Evolutionary conservation across 2,329 filamentous ascomycete species (phyloP), one percentile per base, ranked within the genome.

Genomic region (Sarocladium oryzae): DNA sequence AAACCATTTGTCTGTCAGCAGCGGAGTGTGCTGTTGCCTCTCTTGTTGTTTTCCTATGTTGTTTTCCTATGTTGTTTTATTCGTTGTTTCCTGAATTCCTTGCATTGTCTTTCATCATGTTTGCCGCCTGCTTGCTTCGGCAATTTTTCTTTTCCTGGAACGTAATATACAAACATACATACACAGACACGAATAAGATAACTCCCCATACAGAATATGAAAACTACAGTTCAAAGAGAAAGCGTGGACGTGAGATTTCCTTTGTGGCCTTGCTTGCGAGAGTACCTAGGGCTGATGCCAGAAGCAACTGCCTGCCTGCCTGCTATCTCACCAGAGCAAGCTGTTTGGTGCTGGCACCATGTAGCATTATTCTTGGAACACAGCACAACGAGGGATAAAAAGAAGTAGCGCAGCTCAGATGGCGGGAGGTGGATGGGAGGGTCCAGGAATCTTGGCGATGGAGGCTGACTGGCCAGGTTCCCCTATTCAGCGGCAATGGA

Each of bases 161-260:
- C 32, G 9, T 49, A 49, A 35, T 49, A 49, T 35, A 49, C 28
- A 35, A 15, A 18, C 20, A 49, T 49, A 23, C 37, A 40, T 15
- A 40, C 15, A 40, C 37, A 40, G 37, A 40, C 4, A 20, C 37
- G 37, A 40, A 40, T 40, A 40, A 40, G 9, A 40, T 40, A 40
- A 21, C 37, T 20, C 15, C 8, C 7, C 33, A 8, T 10, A 36
- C 8, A n/a, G 11, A n/a, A n/a, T 36, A 32, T 32, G 30, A 8
- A 8, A 8, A 15, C 30, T 32, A 32, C 15, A 32, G 30, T 15
- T 32, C n/a, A 15, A 15, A 32, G 30, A 32, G 8, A 15, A 8
- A 8, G 15, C 30, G 30, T 32, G 8, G 30, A 8, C 8, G 15
- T 32, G 30, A 8, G 30, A 32, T 8, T 8, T 32, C 30, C 30